Evolutionary conservation across 108 stramenopile genomes (phyloP), one percentile per base, ranked within the genome.

Genomic region (Cyclostephanos tholiformis): DNA sequence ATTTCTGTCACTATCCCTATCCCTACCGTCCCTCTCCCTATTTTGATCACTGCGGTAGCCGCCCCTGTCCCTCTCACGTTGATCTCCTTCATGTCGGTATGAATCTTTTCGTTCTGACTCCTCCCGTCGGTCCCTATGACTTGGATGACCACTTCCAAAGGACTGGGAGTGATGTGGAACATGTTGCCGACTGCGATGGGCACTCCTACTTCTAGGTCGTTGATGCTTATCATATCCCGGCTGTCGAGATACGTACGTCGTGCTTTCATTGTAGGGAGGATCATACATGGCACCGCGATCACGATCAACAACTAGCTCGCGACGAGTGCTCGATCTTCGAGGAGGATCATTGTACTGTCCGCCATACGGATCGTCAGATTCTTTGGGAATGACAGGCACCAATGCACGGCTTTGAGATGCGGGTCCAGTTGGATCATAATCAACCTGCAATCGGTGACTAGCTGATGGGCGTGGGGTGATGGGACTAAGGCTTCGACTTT

Each of bases 381-480:
- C 77, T 12, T 60, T 65, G 3, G 65, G 50, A 9, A 39, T 4
- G 17, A 72, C 61, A n/a, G 71, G 66, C 2, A 79, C 78, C 52
- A 79, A 67, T 23, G 78, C 78, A 53, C 65, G 78, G 50, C 78
- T 71, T 26, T 58, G 19, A 9, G 59, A 72, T 27, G 46, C 59
- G 51, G 78, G 71, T 6, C 71, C 71, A 3, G 78, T 26, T 26
- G 78, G 78, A 68, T 79, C 78, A 35, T 79, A 79, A 19, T 66
- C 59, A 17, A 17, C 6, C n/a, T 12, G n/a, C 10, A 35, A 58
- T 44, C 43, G 38, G 0, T 70, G 65, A 62, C 57, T 20, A 5
- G 48, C 29, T 6, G 49, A 35, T 12, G 30, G 55, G 22, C 67
- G 65, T 2, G 52, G 59, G 16, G 13, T 39, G 13, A 25, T 35